Evolutionary conservation across 805 yeast genomes (phyloP), one percentile per base, ranked within the genome.

Genomic region (Dipodascopsis uninucleata): DNA sequence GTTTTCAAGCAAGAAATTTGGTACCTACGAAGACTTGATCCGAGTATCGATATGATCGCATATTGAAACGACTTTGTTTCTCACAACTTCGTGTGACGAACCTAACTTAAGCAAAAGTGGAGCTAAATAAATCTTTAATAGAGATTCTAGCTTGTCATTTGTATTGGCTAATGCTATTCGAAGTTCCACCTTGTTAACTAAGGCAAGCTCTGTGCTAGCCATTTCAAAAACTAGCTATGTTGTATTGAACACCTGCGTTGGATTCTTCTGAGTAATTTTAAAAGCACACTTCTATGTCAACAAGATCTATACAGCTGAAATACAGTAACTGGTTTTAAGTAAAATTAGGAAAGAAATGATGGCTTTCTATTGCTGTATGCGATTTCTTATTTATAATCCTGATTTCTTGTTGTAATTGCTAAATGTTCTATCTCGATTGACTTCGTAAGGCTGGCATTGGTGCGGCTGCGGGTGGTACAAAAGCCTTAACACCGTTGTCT

Each of bases 81-180:
- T 73, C 1, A 85, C 95, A 12, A 75, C 67, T 0, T 70, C 67
- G 61, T 83, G 76, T 2, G 81, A 75, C 12, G 96, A 87, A 2
- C 82, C 76, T 41, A 89, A 71, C 61, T 90, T 90, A 50, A 89
- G 68, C 28, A 90, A 65, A 22, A 90, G 60, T 1, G 98, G 96
- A 1, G 86, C 73, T 33, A 90, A 69, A 58, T 82, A 90, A 0
- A 76, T 64, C 8, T 71, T 70, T 31, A 93, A 61, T 4, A 81
- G 65, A 1, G 73, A 59, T 58, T 83, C 81, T 43, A 88, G 74
- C 58, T 82, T 83, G 2, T 65, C 71, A 36, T 81, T 83, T 0
- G 81, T 69, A 38, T 76, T 77, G 0, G 97, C 85, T 32, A 90
- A 67, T 1, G 94, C 90, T 16, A 90, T 71, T 31, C 86, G 70